Evolutionary conservation across 331 rosid genomes (phyloP).

Genomic region (Malus hybrid): DNA sequence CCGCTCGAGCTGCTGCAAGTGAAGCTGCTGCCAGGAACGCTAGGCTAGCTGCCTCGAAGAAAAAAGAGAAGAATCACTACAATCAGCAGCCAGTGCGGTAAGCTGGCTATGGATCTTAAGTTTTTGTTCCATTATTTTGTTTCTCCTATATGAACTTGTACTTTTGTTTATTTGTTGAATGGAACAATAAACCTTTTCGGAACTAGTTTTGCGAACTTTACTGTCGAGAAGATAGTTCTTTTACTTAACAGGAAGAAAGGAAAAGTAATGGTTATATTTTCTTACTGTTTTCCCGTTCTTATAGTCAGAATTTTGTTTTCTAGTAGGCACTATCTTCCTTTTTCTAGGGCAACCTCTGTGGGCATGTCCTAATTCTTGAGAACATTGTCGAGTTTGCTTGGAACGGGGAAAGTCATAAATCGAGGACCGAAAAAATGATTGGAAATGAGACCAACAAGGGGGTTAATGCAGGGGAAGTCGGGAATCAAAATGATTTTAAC

Average conservation of each 20-base stretch:
- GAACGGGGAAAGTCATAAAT: background rate
- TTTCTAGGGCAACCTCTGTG: background rate
- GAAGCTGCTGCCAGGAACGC: slow-evolving; percentile 79
- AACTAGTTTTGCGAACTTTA: slow-evolving; percentile 15
- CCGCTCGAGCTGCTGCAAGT: slow-evolving; percentile 63
- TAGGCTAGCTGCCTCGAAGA: slow-evolving; percentile 59
- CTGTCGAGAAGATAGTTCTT: slow-evolving; percentile 13
- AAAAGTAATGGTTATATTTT: slow-evolving; percentile 1
- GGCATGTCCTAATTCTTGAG: background rate
- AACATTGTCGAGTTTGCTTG: background rate
- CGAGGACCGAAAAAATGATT: background rate
- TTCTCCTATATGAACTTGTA: slow-evolving; percentile 26
- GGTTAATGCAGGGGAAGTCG: background rate
- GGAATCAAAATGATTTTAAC: background rate
- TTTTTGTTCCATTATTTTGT: slow-evolving; percentile 12
- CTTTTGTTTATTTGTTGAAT: slow-evolving; percentile 19
- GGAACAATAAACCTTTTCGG: slow-evolving; percentile 27
- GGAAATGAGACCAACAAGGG: background rate
- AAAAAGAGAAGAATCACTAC: slow-evolving; percentile 66
- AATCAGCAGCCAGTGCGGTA: slow-evolving; percentile 79
- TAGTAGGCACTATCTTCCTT: background rate
- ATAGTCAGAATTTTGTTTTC: background rate
- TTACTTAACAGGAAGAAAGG: slow-evolving; percentile 8
- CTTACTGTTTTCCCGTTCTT: background rate
- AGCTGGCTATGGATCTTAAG: slow-evolving; percentile 8